Evolutionary conservation across 805 yeast species (phyloP).

Genomic region (Ogataea sp.): DNA sequence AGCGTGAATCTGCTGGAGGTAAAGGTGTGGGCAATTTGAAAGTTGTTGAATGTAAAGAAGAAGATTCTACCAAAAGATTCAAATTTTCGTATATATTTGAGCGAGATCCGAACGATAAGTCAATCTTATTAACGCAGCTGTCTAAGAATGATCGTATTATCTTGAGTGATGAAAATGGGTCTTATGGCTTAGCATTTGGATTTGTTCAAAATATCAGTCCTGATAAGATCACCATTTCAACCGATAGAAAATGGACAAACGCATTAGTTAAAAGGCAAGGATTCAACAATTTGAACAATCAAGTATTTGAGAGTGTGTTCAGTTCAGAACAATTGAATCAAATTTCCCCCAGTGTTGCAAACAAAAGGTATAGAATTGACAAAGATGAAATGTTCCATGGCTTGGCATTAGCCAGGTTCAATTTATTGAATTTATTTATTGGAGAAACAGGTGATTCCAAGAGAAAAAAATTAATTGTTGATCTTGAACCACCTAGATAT

Average conservation of each 20-base stretch:
- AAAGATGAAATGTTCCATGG: conserved; percentile 72
- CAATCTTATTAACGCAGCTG: conserved; percentile 38
- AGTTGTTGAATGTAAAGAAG: conserved; percentile 26
- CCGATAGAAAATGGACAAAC: conserved; percentile 41
- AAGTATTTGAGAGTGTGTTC: conserved; percentile 43
- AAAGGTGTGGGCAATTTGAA: conserved; percentile 45
- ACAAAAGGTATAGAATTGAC: conserved; percentile 57
- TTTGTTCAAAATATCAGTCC: conserved; percentile 36
- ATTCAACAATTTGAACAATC: conserved; percentile 38
- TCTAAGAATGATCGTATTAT: conserved; percentile 53
- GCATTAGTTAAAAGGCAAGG: conserved; percentile 30
- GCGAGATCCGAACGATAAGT: conserved; percentile 1
- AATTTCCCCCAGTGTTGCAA: conserved; percentile 1
- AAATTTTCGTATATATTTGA: conserved; percentile 43
- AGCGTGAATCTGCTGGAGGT: conserved; percentile 56
- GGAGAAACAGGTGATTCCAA: conserved; percentile 35
- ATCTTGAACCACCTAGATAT: conserved; percentile 41
- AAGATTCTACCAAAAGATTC: conserved; percentile 19
- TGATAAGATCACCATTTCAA: conserved; percentile 37
- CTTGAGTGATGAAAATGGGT: conserved; percentile 75
- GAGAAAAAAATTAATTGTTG: conserved; percentile 45
- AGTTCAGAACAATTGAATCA: conserved; percentile 7
- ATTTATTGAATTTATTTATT: conserved; percentile 60
- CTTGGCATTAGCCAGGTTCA: conserved; percentile 68
- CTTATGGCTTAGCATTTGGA: conserved; percentile 66